Base-by-base conservation (phyloP, 1,139 yeast genomes). In the Kurtzmaniella quercitrusa region DNA sequence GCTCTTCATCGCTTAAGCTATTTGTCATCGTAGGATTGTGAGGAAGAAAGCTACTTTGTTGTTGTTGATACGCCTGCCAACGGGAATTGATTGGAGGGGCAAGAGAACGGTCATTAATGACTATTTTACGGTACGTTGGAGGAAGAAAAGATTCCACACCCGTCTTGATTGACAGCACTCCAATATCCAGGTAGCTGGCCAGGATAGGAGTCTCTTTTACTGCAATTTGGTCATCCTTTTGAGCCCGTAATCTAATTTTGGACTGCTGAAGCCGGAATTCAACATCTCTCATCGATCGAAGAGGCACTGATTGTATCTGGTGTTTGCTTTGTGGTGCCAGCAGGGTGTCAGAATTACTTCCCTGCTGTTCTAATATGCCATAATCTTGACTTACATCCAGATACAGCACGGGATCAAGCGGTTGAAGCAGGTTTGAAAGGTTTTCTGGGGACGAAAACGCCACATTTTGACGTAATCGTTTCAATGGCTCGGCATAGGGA, bases 161-260 rank as follows among this genome's bases (percentile, higher is more conserved):
- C 45, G 60, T 62, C 34, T 58, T 60, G 17, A 54, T 54, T 1
- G 68, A 56, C 4, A 66, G 54, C 16, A 31, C 18, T 11, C 73
- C 71, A 1, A 73, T 72, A 41, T 57, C 57, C 44, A 68, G 68
- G 49, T 68, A 69, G 17, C 67, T 58, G 5, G 73, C 65, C 15
- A 53, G 51, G 37, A 54, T 56, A 17, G 41, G 2, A 21, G 37
- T 40, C 19, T 39, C 44, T 7, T 39, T 14, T 36, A 40, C 21
- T 38, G 44, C 23, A 34, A 38, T 16, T 19, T 43, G 44, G 29
- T 47, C 52, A 14, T 36, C 38, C 27, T 46, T 46, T 27, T 49
- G 49, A 21, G 46, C 45, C 17, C 50, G 48, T 11, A 47, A 41
- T 17, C 42, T 43, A 7, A 57, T 44, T 41, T 58, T 53, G 11